Base-by-base conservation (phyloP, 169 alveolate species). In the Plasmodium gonderi region DNA sequence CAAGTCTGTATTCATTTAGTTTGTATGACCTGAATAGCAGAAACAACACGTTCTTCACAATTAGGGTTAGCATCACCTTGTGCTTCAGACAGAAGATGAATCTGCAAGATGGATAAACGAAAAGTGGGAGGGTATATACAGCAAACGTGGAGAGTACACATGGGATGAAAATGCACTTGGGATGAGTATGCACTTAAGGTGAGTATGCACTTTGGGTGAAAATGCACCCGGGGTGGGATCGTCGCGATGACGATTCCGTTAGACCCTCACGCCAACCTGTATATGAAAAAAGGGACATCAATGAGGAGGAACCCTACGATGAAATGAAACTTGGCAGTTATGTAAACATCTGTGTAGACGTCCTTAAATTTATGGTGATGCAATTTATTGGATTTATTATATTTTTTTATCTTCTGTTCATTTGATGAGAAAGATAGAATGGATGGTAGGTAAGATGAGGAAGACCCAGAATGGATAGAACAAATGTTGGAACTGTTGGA, bases 261-360 rank as follows among this genome's bases (percentile, higher is more conserved):
- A 8, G 0, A 29, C 45, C 42, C 40, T 40, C 42, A 14, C 31
- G 36, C 20, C 23, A 65, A 85, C 92, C 92, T 85, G 49, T 85
- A 85, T 74, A 85, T 38, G 20, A 85, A 38, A 40, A 85, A 85
- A 4, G 92, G 92, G 44, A 75, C 79, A n/a, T 85, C 92, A 20
- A 85, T 74, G 64, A 85, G 67, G 26, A 85, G 47, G 45, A 85
- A 85, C 17, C 92, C 92, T 23, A 85, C 87, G 20, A 85, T 85
- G 33, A 85, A 85, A 40, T 85, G 92, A 51, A 85, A 85, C 65
- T 85, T 85, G 23, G 92, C 92, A 3, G 92, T 85, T 23, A 85
- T 85, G 45, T 85, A 85, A 5, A 85, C 87, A 40, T 85, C 92
- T n/a, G 92, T 85, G 36, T 85, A 85, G 42, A 85, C 87, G 44